phyloP scores from a whole-genome alignment of 768 basidiomycete species.

The Pulveroboletus ravenelii region DNA sequence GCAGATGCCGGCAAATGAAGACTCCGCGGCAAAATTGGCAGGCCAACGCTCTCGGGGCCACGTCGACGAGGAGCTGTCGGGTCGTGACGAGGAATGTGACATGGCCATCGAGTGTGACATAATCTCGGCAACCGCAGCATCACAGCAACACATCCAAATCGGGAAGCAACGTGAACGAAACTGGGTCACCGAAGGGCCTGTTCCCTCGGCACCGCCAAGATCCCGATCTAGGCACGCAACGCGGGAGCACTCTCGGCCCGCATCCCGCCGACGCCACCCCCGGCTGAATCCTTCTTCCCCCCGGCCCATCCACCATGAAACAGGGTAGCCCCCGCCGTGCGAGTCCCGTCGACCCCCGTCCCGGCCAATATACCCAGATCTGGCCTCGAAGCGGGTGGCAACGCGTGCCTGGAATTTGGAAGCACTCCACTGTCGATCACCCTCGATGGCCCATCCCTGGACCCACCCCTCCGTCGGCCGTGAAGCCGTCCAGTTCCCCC shows the following conservation, averaged over 20 bases:
- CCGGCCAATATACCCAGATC: constrained; percentile 18
- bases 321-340: neutral
- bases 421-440: constrained; percentile 28
- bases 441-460: constrained; percentile 20
- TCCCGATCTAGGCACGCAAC: constrained; percentile 34
- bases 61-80: constrained; percentile 35
- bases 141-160: constrained; percentile 33
- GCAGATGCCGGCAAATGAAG: constrained; percentile 21
- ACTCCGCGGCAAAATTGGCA: constrained; percentile 31
- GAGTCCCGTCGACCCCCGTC: neutral
- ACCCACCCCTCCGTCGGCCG: constrained; percentile 10
- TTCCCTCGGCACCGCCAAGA: constrained; percentile 45
- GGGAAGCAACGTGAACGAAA: constrained; percentile 31
- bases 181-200: constrained; percentile 24
- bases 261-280: constrained; percentile 18
- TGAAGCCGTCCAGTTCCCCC: neutral
- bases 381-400: constrained; percentile 14
- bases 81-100: constrained; percentile 26
- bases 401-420: constrained; percentile 26
- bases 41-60: constrained; percentile 30
- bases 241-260: constrained; percentile 18
- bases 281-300: constrained; percentile 14
- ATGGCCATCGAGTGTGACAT: constrained; percentile 24
- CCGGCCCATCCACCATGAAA: constrained; percentile 19
- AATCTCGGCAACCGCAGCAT: constrained; percentile 32